Base-by-base conservation (phyloP, 116 monocot genomes). In the Cymodocea nodosa region DNA sequence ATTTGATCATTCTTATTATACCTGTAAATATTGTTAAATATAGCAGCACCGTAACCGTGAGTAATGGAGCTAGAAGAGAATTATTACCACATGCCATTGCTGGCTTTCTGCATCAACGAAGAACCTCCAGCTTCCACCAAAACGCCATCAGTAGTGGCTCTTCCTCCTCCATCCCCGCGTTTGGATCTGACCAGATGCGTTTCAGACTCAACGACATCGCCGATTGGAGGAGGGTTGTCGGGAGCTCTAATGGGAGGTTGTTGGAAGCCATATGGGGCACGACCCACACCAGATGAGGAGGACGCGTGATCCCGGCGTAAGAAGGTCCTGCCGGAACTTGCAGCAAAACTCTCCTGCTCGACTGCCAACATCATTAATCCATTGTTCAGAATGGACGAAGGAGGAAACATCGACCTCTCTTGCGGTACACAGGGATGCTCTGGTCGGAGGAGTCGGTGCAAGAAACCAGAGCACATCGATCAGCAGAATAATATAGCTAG, bases 361-460 rank as follows among this genome's bases (percentile, higher is more conserved):
- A 30, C 63, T 49, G 23, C 72, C 72, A 67, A 57, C 35, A 35
- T 37, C 73, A 3, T 30, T 30, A 71, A 71, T 65, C 69, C 72
- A 71, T 75, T 64, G 37, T 64, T 78, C 67, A 56, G 39, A 37
- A 20, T 35, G 65, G 40, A 1, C 19, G 75, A n/a, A 1, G 74
- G 18, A 71, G 74, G 71, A 23, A 72, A 66, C 75, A 80, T 79
- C 23, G 70, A 48, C 56, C 56, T 51, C 34, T 55, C 56, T 25
- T 22, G 8, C 49, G 17, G 0, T 17, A 35, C 1, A 19, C 8
- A 22, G 23, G 51, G 30, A 63, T 40, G 2, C 37, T 37, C 37
- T 37, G n/a, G n/a, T 37, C 6, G 37, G 2, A 6, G 37, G 4
- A 37, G 37, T 37, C n/a, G 37, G 37, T 37, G 37, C 6, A 37